Conservation (phyloP, 306 rosid species). For the Ochetophila trinervis region DNA sequence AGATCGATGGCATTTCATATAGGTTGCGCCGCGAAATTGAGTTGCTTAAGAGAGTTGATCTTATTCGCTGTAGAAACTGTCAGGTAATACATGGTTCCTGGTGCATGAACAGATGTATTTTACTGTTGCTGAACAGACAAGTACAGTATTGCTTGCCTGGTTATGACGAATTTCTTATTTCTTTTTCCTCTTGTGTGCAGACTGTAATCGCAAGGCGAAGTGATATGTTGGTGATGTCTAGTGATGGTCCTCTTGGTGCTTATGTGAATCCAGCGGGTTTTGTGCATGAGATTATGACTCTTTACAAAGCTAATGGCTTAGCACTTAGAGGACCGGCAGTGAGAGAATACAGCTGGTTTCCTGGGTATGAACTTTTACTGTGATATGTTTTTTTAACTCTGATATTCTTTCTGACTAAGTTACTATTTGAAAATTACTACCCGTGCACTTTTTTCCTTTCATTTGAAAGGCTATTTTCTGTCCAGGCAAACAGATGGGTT, state of each 20-base stretch:
- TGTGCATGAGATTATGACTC: conserved; percentile 87
- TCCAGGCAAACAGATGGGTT: no score
- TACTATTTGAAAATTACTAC: neutral
- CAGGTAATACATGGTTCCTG: conserved; percentile 44
- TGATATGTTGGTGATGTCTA: conserved; percentile 93
- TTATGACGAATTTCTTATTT: neutral
- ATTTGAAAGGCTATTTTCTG: neutral
- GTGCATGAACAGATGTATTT: neutral
- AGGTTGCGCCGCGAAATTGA: conserved; percentile 93
- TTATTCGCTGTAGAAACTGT: conserved; percentile 73
- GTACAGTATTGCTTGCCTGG: neutral
- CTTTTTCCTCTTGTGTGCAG: conserved; percentile 37
- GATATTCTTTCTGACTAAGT: conserved; percentile 6
- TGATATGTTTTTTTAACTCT: conserved; percentile 18
- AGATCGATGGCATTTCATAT: conserved; percentile 80
- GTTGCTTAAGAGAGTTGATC: conserved; percentile 74
- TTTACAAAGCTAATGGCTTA: conserved; percentile 70
- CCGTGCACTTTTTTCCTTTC: neutral
- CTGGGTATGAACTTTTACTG: conserved; percentile 65
- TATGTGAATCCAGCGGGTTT: conserved; percentile 69
- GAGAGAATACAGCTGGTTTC: conserved; percentile 92
- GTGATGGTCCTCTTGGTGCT: conserved; percentile 96
- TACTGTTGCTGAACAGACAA: neutral
- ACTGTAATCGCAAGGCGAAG: conserved; percentile 74
- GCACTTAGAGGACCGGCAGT: conserved; percentile 55